phyloP scores from a whole-genome alignment of 352 stramenopile species.

The Halophytophthora polymorphica region DNA sequence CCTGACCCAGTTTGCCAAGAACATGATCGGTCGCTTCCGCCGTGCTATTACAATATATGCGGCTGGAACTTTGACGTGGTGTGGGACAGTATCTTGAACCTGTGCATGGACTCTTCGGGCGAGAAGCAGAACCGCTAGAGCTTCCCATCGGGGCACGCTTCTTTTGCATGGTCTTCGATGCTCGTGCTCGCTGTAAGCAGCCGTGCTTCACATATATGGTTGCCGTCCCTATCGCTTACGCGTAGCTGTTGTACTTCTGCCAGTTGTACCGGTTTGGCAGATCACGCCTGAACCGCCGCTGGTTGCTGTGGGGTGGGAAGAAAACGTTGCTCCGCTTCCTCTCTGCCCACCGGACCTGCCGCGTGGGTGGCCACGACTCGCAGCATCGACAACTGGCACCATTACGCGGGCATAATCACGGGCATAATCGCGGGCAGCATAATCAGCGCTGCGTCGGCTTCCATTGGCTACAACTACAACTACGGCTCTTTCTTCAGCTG shows the following conservation, averaged over 20 bases:
- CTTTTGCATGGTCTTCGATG: slow-evolving; percentile 68
- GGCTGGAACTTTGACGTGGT: slow-evolving; percentile 61
- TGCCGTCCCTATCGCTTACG: slow-evolving; percentile 1
- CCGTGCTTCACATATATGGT: neutral
- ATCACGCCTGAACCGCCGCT: slow-evolving; percentile 58
- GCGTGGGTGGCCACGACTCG: slow-evolving; percentile 72
- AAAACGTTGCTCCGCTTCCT: slow-evolving; percentile 70
- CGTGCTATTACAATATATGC: slow-evolving; percentile 84
- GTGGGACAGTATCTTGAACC: slow-evolving; percentile 76
- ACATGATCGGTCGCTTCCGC: slow-evolving; percentile 72
- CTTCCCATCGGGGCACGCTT: slow-evolving; percentile 79
- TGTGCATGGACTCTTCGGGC: slow-evolving; percentile 51
- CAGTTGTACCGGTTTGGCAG: slow-evolving; percentile 74
- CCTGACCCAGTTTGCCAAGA: slow-evolving; percentile 78
- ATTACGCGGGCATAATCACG: slow-evolving; percentile 79
- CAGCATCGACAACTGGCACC: slow-evolving; percentile 84
- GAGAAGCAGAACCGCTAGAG: slow-evolving; percentile 77
- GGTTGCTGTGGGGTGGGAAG: slow-evolving; percentile 41
- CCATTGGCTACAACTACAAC: slow-evolving; percentile 63
- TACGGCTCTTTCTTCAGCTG: slow-evolving; percentile 67
- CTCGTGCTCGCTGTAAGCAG: slow-evolving; percentile 66
- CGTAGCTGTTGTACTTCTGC: too few species aligned
- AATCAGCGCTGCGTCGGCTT: slow-evolving; percentile 41
- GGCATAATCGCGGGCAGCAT: slow-evolving; percentile 60
- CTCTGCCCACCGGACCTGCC: slow-evolving; percentile 56